Conservation (phyloP, 805 yeast genomes). For the Yamadazyma sp. region DNA sequence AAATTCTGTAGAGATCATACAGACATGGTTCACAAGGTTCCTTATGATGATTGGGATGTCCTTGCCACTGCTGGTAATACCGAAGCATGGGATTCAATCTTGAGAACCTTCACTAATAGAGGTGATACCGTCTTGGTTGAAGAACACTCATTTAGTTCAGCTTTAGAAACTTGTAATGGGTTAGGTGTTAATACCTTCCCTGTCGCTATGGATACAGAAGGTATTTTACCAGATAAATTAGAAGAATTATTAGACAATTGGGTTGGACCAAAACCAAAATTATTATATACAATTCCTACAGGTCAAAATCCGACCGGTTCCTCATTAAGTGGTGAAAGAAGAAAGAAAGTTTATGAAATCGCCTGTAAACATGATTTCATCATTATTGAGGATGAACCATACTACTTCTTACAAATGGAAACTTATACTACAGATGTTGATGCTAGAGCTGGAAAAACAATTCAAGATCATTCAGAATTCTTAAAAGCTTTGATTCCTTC, state of each 20-base stretch:
- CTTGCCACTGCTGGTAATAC: conserved; percentile 81
- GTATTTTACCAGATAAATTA: conserved; percentile 71
- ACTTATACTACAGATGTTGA: conserved; percentile 50
- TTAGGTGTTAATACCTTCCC: conserved; percentile 68
- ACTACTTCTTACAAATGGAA: conserved; percentile 94
- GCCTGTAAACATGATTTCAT: conserved; percentile 84
- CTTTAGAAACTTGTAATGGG: conserved; percentile 77
- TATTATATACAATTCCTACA: conserved; percentile 87
- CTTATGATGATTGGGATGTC: conserved; percentile 63
- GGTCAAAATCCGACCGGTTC: conserved; percentile 99
- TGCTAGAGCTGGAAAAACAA: conserved; percentile 29
- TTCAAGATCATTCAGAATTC: conserved; percentile 60
- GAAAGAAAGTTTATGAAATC: conserved; percentile 68
- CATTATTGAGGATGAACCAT: conserved; percentile 94
- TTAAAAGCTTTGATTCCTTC: conserved; percentile 68
- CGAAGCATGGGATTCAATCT: conserved; percentile 80
- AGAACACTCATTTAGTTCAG: conserved; percentile 78
- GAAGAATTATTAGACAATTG: conserved; percentile 63
- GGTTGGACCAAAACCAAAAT: conserved; percentile 75
- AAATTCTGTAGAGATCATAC: conserved; percentile 77
- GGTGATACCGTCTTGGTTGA: conserved; percentile 86
- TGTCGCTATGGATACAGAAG: conserved; percentile 73
- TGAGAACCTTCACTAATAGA: conserved; percentile 71
- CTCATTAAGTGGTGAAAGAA: conserved; percentile 72
- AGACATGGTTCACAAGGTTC: conserved; percentile 42